Base-by-base conservation (phyloP, 768 basidiomycete species). In the Russula abietina region DNA sequence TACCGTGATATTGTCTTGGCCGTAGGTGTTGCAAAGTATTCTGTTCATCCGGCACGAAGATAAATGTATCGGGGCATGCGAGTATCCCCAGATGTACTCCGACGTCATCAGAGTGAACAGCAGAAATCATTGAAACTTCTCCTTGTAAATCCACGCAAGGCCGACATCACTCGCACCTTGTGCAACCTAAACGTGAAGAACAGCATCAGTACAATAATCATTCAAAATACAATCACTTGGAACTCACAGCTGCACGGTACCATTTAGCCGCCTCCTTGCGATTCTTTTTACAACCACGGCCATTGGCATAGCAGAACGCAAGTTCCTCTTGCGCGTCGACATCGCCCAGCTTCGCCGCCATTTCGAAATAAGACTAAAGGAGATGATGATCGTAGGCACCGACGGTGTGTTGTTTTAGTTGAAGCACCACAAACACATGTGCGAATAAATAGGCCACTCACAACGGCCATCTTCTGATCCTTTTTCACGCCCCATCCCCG, bases 61-160 rank as follows among this genome's bases (percentile, higher is more conserved):
- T 14, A n/a, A n/a, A 22, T 16, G 38, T 12, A 50, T 51, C 19
- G 19, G 17, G 24, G 36, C 22, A 55, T 50, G 22, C 39, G 22
- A 49, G 32, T 57, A 26, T 51, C 36, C 39, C 28, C 22, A 22
- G n/a, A 17, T 53, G 17, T 49, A 45, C 41, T n/a, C 53, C 19
- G 17, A 30, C 7, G 11, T 33, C 32, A 14, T 41, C 46, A 53
- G 41, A 43, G 26, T 11, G 30, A 55, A 32, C 24, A 5, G 28
- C 12, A 26, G 30, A 30, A 17, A 19, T 70, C 60, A 76, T 50
- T 72, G 68, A 68, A 85, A 93, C 74, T 94, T 94, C 70, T 89
- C 85, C 73, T 95, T 95, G 77, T 90, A 91, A 65, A 93, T 93
- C 91, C 91, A 93, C 2, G 89, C 89, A 51, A 93, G 80, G 26